A percentile compares a stretch with the other conserved stretches of the same genome.
These are phyloP conservation scores for Boletellus ananas DNA, from an alignment of 768 basidiomycete species.

Conservation along the genomic window DNA sequence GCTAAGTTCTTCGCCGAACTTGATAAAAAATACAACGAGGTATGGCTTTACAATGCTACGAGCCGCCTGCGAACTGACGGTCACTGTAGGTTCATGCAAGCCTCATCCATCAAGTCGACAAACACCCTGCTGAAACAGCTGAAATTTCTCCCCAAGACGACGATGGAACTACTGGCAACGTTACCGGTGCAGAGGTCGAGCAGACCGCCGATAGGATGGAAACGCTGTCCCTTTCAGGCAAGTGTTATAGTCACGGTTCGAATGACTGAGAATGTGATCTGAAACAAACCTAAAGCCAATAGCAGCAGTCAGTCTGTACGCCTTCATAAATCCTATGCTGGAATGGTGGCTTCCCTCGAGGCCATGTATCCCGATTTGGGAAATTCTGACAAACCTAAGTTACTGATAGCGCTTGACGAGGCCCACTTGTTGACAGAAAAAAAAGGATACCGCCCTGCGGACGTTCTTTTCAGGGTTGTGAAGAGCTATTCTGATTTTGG, in stretches of 20 bases:
- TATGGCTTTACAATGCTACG: not conserved
- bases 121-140: too few relatives aligned
- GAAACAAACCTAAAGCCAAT: too few relatives aligned
- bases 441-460: not conserved
- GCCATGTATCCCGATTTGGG: not conserved
- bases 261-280: too few relatives aligned
- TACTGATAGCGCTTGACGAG: constrained; percentile 18
- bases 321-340: not conserved
- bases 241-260: not conserved
- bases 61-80: not conserved
- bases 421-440: constrained; percentile 2
- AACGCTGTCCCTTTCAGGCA: not conserved
- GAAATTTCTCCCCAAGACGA: too few relatives aligned
- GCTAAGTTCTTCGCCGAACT: not conserved
- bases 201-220: not conserved
- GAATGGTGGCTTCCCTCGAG: not conserved
- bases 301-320: too few relatives aligned
- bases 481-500: constrained; percentile 3
- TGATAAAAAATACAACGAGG: not conserved
- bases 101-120: too few relatives aligned
- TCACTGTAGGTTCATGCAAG: not conserved
- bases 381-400: not conserved
- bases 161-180: not conserved
- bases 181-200: not conserved
- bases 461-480: constrained; percentile 4